Evolutionary conservation across 257 asterid genomes (phyloP).

Genomic region (Scutellaria galericulata): DNA sequence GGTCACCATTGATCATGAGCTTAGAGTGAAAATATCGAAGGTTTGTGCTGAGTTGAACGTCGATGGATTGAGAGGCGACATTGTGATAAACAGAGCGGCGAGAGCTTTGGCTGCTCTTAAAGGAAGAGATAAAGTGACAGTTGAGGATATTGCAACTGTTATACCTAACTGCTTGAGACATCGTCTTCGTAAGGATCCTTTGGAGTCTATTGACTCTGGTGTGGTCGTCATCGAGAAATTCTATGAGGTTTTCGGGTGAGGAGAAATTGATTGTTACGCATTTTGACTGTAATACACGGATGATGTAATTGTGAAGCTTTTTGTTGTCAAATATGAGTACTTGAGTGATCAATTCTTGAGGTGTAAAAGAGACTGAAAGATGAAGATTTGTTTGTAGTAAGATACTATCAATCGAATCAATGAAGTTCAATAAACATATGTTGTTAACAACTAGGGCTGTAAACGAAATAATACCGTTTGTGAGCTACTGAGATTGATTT

Average conservation of each 20-base stretch:
- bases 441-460: too few relatives aligned
- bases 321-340: conserved; percentile 14
- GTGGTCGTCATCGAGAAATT: conserved; percentile 88
- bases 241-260: conserved; percentile 54
- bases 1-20: conserved; percentile 72
- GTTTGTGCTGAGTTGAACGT: conserved; percentile 90
- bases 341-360: conserved; percentile 10
- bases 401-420: neutral
- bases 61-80: conserved; percentile 92
- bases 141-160: conserved; percentile 86
- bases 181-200: conserved; percentile 86
- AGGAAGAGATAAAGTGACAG: conserved; percentile 75
- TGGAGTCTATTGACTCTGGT: conserved; percentile 95
- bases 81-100: conserved; percentile 89
- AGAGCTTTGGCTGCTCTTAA: conserved; percentile 87
- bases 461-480: too few relatives aligned
- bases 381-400: conserved; percentile 5
- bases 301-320: conserved; percentile 6
- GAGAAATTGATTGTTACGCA: conserved; percentile 17
- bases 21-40: conserved; percentile 78
- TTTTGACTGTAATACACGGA: neutral
- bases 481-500: too few relatives aligned
- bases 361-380: conserved; percentile 9
- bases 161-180: conserved; percentile 95
- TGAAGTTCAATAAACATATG: neutral